These are phyloP conservation scores for Phytophthora fragariae DNA, from an alignment of 352 stramenopile genomes.

Conservation along the genomic window DNA sequence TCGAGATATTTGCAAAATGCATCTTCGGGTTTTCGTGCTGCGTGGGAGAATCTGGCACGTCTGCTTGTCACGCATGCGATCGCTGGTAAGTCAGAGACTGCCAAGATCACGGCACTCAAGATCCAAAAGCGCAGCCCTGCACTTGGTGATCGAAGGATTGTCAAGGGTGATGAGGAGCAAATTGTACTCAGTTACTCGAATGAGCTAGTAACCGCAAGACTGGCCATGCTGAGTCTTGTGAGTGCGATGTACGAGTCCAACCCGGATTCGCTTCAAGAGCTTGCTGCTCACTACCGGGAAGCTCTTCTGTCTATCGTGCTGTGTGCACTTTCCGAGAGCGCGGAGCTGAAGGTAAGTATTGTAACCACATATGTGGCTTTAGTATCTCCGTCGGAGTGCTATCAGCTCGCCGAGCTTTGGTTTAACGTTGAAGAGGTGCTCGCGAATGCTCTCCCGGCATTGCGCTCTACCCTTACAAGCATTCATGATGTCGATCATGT, in stretches of 20 bases:
- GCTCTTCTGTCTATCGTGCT: constrained; percentile 67
- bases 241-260: constrained; percentile 48
- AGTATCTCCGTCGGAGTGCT: constrained; percentile 48
- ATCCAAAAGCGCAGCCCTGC: constrained; percentile 59
- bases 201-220: constrained; percentile 48
- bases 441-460: constrained; percentile 39
- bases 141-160: constrained; percentile 34
- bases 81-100: constrained; percentile 64
- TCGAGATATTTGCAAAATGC: constrained; percentile 32
- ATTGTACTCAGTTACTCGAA: constrained; percentile 55
- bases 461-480: constrained; percentile 51
- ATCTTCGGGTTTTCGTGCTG: constrained; percentile 42
- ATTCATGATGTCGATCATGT: constrained; percentile 56
- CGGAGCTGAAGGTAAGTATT: constrained; percentile 61
- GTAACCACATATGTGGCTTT: constrained; percentile 64
- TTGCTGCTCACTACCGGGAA: constrained; percentile 69
- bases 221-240: constrained; percentile 59
- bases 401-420: constrained; percentile 63
- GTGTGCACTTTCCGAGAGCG: constrained; percentile 57
- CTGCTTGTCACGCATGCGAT: constrained; percentile 66
- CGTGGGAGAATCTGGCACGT: constrained; percentile 62
- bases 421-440: constrained; percentile 61
- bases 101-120: constrained; percentile 54
- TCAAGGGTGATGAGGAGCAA: constrained; percentile 46
- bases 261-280: constrained; percentile 54